Evolutionary conservation across 179 eudicot genomes (phyloP).

Genomic region (Nepenthes alata): DNA sequence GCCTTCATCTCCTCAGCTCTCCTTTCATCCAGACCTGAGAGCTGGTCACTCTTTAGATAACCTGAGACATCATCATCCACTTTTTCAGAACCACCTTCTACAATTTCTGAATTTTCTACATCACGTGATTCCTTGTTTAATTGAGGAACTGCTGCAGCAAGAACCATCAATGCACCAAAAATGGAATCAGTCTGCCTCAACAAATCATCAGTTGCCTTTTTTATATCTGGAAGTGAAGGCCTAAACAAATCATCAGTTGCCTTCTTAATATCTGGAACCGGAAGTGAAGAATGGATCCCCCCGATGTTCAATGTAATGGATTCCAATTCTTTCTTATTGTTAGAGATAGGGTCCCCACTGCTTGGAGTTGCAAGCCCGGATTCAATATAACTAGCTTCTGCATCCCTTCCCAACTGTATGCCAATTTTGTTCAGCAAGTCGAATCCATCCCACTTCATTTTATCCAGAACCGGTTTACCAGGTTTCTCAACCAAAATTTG

Average conservation of each 20-base stretch:
- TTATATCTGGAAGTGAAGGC: conserved; percentile 51
- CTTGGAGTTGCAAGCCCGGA: conserved; percentile 84
- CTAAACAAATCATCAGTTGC: conserved; percentile 65
- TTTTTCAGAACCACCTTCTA: conserved; percentile 23
- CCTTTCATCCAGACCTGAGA: conserved; percentile 41
- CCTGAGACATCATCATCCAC: conserved; percentile 19
- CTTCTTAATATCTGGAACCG: conserved; percentile 73
- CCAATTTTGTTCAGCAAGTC: conserved; percentile 64
- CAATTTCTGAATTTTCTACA: conserved; percentile 21
- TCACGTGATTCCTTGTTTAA: conserved; percentile 33
- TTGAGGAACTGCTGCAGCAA: conserved; percentile 64
- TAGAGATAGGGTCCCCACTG: conserved; percentile 11
- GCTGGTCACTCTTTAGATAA: conserved; percentile 15
- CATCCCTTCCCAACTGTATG: conserved; percentile 40
- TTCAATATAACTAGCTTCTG: conserved; percentile 78
- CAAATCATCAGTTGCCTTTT: conserved; percentile 74
- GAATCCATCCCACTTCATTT: conserved; percentile 81
- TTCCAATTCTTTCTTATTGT: conserved; percentile 19
- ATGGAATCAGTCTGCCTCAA: conserved; percentile 82
- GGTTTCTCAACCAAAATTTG: conserved; percentile 59
- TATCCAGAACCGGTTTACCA: conserved; percentile 67
- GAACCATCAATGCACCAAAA: conserved; percentile 76
- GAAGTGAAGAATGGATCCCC: conserved; percentile 37
- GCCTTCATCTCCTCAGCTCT: conserved; percentile 78
- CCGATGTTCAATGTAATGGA: conserved; percentile 14